phyloP scores from a whole-genome alignment of 148 eudicot genomes.

The Heliosperma pusillum region DNA sequence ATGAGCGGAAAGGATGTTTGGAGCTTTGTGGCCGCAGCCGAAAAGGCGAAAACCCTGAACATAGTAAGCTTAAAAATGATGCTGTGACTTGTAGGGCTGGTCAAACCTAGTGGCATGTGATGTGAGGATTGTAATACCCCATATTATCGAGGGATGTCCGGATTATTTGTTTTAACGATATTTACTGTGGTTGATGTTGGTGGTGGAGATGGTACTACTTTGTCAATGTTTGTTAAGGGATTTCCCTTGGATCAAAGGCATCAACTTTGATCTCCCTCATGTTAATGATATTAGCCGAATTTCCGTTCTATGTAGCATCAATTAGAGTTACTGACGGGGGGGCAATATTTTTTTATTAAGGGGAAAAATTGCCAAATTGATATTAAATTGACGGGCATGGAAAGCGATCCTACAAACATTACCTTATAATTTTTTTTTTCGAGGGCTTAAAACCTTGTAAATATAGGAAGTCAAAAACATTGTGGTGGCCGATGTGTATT shows the following conservation, averaged over 20 bases:
- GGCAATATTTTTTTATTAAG: no score
- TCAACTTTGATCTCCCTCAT: slow-evolving; percentile 69
- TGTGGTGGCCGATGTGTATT: no score
- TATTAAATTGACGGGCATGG: no score
- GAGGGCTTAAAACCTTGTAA: no score
- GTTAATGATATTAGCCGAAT: no score
- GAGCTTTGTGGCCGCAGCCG: slow-evolving; percentile 40
- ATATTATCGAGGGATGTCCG: slow-evolving; percentile 36
- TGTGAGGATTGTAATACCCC: slow-evolving; percentile 36
- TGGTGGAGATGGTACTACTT: slow-evolving; percentile 62
- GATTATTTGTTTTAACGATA: slow-evolving; percentile 39
- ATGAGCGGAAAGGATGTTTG: slow-evolving; percentile 55
- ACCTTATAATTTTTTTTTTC: no score
- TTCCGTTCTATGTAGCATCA: no score
- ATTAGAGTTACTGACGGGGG: no score
- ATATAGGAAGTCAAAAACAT: no score
- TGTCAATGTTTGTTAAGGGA: slow-evolving; percentile 36
- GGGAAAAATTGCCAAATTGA: no score
- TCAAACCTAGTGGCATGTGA: no score
- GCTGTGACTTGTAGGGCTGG: slow-evolving; percentile 67
- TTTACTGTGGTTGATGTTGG: slow-evolving; percentile 68
- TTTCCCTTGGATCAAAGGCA: slow-evolving; percentile 54
- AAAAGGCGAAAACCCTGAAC: slow-evolving; percentile 25
- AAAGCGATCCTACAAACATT: no score
- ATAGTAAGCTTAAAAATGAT: slow-evolving; percentile 53